Evolutionary conservation across 2,329 filamentous ascomycete genomes (phyloP).

Genomic region (Trichoderma simmonsii): DNA sequence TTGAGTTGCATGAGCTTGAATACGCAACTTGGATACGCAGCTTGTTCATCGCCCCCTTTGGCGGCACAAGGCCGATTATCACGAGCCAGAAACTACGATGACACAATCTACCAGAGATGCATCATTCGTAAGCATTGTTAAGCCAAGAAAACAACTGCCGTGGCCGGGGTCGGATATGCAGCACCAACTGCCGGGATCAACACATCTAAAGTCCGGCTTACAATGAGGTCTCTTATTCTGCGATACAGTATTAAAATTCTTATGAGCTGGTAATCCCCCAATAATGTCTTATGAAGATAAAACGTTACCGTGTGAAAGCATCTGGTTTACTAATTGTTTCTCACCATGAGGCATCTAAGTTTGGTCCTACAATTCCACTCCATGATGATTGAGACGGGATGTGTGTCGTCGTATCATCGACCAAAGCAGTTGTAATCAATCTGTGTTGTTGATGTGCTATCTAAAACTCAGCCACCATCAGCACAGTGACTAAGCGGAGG

Average conservation of each 20-base stretch:
- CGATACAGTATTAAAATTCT: background rate
- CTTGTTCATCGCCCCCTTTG: background rate
- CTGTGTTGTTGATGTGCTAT: background rate
- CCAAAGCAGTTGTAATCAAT: background rate
- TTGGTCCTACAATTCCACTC: background rate
- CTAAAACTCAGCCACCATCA: background rate
- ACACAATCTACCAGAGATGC: background rate
- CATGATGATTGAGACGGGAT: background rate
- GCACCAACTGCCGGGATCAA: background rate
- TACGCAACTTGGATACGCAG: background rate
- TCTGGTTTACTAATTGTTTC: background rate
- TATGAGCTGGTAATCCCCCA: background rate
- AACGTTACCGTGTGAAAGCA: background rate
- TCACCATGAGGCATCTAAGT: background rate
- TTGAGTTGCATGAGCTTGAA: background rate
- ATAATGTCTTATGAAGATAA: background rate
- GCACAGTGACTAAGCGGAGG: background rate
- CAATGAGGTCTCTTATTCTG: background rate
- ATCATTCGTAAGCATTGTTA: background rate
- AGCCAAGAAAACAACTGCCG: background rate
- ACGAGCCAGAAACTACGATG: background rate
- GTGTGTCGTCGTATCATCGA: background rate
- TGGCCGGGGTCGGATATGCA: background rate
- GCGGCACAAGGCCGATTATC: background rate
- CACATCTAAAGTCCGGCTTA: background rate